Conservation (phyloP, 1,284 basidiomycete species). For the Vanrija pseudolonga region DNA sequence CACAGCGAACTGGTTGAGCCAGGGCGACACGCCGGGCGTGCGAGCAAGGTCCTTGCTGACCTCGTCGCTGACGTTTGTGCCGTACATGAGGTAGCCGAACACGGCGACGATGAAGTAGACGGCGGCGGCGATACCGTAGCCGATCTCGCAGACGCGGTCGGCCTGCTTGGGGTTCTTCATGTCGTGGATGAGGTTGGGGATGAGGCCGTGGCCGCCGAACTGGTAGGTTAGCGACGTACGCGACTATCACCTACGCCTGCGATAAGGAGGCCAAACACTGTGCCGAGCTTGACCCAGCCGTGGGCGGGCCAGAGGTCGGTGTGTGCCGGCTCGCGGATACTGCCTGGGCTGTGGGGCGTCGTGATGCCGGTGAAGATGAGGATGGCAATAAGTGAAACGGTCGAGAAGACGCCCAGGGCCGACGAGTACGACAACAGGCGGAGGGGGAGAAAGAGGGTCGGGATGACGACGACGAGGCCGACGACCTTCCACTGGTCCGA, state of each 20-base stretch:
- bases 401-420: conserved; percentile 73
- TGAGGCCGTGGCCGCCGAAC: conserved; percentile 46
- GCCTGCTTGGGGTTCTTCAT: conserved; percentile 83
- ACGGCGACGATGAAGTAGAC: conserved; percentile 78
- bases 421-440: conserved; percentile 83
- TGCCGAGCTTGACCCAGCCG: conserved; percentile 60
- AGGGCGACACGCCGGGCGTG: conserved; percentile 69
- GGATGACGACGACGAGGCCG: conserved; percentile 67
- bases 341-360: conserved; percentile 65
- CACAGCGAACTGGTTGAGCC: conserved; percentile 69
- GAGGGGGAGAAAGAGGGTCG: conserved; percentile 77
- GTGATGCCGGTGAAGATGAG: conserved; percentile 71
- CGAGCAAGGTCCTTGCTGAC: conserved; percentile 76
- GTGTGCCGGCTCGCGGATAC: conserved; percentile 68
- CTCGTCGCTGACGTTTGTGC: conserved; percentile 76
- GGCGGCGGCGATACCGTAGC: conserved; percentile 65
- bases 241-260: conserved; percentile 57
- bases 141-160: conserved; percentile 37
- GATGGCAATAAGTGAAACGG: conserved; percentile 69
- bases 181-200: conserved; percentile 65
- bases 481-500: conserved; percentile 70
- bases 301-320: conserved; percentile 63
- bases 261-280: conserved; percentile 86
- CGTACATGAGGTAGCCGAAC: conserved; percentile 90
- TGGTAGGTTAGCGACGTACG: conserved; percentile 7